phyloP scores from a whole-genome alignment of 2,329 filamentous ascomycete species.

The Whalleya microplaca region DNA sequence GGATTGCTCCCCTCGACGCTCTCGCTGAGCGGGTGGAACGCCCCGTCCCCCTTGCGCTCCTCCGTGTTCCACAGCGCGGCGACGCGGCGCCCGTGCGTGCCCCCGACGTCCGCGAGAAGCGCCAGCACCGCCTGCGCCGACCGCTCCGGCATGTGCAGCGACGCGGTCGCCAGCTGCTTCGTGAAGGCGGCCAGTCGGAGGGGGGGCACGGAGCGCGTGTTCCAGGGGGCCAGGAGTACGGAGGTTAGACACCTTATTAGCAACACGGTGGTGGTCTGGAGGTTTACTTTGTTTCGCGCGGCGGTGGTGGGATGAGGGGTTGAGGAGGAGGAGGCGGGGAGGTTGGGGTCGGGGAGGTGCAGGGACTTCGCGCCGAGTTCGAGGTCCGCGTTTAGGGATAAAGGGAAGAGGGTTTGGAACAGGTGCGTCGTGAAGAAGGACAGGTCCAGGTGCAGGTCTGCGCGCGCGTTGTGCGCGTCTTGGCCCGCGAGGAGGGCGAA shows the following conservation, averaged over 20 bases:
- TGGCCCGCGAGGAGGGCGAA: slow-evolving; percentile 96
- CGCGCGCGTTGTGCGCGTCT: slow-evolving; percentile 83
- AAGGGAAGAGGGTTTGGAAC: slow-evolving; percentile 79
- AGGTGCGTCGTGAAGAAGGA: slow-evolving; percentile 95
- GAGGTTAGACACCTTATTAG: slow-evolving; percentile 84
- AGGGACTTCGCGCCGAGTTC: slow-evolving; percentile 78
- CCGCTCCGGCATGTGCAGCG: slow-evolving; percentile 89
- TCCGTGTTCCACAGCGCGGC: slow-evolving; percentile 91
- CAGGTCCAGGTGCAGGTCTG: slow-evolving; percentile 83
- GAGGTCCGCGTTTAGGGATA: slow-evolving; percentile 82
- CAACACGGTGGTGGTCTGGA: slow-evolving; percentile 92
- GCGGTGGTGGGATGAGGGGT: slow-evolving; percentile 46
- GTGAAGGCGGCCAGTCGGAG: slow-evolving; percentile 87
- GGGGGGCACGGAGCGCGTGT: slow-evolving; percentile 76
- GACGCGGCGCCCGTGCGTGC: slow-evolving; percentile 81
- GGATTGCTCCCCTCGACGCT: slow-evolving; percentile 88
- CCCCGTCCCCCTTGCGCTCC: slow-evolving; percentile 87
- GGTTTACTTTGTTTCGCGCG: slow-evolving; percentile 79
- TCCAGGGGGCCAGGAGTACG: slow-evolving; percentile 75
- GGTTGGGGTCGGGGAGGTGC: slow-evolving; percentile 68
- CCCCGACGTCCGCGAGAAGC: slow-evolving; percentile 76
- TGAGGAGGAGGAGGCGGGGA: slow-evolving; percentile 43
- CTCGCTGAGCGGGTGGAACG: slow-evolving; percentile 73
- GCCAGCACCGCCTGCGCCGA: slow-evolving; percentile 79
- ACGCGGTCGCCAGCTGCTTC: slow-evolving; percentile 83